These are phyloP conservation scores for Lipomyces yarrowii DNA, from an alignment of 1,139 yeast species.

Conservation along the genomic window DNA sequence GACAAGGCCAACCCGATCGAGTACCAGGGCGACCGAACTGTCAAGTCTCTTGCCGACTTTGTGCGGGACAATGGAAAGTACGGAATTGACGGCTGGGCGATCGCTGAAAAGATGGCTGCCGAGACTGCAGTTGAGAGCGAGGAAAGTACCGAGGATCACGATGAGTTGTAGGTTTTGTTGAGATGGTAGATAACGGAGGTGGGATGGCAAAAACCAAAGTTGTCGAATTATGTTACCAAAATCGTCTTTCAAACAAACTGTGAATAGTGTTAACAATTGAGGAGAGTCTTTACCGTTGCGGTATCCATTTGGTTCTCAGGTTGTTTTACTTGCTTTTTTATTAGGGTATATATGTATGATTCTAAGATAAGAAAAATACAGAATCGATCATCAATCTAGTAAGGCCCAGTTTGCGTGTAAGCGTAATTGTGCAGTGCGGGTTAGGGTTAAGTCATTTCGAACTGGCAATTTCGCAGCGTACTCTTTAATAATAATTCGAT, in stretches of 20 bases:
- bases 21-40: slow-evolving; percentile 72
- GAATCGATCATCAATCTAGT: not conserved
- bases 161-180: slow-evolving; percentile 47
- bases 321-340: not conserved
- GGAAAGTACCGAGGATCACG: slow-evolving; percentile 46
- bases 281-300: not conserved
- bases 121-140: slow-evolving; percentile 30
- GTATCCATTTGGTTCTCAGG: not conserved
- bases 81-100: slow-evolving; percentile 55
- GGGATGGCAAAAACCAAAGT: not conserved
- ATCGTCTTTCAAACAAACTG: not conserved
- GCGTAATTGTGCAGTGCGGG: not conserved
- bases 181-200: not conserved
- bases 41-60: slow-evolving; percentile 71
- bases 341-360: not conserved
- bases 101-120: slow-evolving; percentile 39
- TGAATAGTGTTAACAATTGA: not conserved
- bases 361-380: not conserved
- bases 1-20: slow-evolving; percentile 71
- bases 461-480: no score
- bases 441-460: no score
- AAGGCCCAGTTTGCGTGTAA: not conserved
- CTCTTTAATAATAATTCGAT: no score
- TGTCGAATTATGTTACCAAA: not conserved
- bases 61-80: slow-evolving; percentile 65